Conservation (phyloP, 2,329 filamentous ascomycete genomes). For the Onygena corvina region DNA sequence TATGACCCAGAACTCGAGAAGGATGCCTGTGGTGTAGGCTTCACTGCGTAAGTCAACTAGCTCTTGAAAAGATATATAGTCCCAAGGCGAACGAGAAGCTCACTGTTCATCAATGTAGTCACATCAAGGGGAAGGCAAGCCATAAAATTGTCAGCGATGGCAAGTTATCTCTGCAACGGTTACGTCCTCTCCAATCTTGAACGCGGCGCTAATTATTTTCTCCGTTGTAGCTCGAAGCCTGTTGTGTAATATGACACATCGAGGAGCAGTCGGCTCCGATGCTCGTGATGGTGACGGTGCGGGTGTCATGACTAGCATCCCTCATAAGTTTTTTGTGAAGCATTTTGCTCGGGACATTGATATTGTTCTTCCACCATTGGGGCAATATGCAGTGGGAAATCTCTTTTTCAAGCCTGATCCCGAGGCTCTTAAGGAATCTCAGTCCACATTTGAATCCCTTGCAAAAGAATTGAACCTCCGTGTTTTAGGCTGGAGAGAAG, state of each 20-base stretch:
- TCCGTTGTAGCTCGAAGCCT: slow-evolving; percentile 61
- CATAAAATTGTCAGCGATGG: slow-evolving; percentile 99
- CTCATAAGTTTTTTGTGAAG: slow-evolving; percentile 96
- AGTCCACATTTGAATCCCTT: slow-evolving; percentile 86
- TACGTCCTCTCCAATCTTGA: not conserved
- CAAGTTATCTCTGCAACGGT: slow-evolving; percentile 35
- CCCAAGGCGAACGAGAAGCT: slow-evolving; percentile 1
- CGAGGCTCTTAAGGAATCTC: slow-evolving; percentile 79
- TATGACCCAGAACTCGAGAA: slow-evolving; percentile 95
- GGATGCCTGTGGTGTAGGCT: slow-evolving; percentile 98
- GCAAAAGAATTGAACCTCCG: slow-evolving; percentile 77
- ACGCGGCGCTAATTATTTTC: not conserved
- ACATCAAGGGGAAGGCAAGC: slow-evolving; percentile 93
- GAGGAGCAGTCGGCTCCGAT: slow-evolving; percentile 94
- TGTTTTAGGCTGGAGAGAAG: slow-evolving; percentile 91
- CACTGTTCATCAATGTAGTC: slow-evolving; percentile 40
- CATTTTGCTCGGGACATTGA: slow-evolving; percentile 89
- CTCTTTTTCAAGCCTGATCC: slow-evolving; percentile 97
- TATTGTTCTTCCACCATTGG: slow-evolving; percentile 71
- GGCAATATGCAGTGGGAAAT: slow-evolving; percentile 95
- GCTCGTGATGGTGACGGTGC: slow-evolving; percentile 95
- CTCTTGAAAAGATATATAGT: not conserved
- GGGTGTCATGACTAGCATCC: slow-evolving; percentile 98
- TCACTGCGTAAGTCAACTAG: slow-evolving; percentile 85
- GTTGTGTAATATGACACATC: slow-evolving; percentile 99